Conservation (phyloP, 495 filamentous ascomycete species). For the Neurospora sp. region DNA sequence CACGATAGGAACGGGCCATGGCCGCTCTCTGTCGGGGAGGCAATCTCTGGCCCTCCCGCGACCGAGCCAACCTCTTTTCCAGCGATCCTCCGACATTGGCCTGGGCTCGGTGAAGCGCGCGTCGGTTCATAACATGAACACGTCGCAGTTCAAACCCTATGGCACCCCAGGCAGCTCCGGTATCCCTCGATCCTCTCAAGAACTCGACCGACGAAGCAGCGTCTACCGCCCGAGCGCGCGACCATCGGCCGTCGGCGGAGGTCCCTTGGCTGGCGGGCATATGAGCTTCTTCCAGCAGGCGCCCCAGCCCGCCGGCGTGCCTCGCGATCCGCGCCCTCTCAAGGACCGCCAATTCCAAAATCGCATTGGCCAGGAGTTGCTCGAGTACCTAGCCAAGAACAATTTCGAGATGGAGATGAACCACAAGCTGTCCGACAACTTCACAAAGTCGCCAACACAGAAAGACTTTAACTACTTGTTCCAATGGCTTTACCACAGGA, state of each 20-base stretch:
- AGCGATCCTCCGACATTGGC: slow-evolving; percentile 71
- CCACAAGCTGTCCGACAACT: slow-evolving; percentile 75
- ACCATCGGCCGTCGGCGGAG: slow-evolving; percentile 42
- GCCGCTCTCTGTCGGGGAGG: slow-evolving; percentile 68
- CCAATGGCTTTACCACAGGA: slow-evolving; percentile 91
- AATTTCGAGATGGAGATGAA: slow-evolving; percentile 98
- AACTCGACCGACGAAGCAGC: slow-evolving; percentile 66
- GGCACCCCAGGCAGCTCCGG: slow-evolving; percentile 29
- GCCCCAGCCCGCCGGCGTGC: slow-evolving; percentile 65
- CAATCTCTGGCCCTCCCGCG: slow-evolving; percentile 74
- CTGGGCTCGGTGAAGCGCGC: slow-evolving; percentile 80
- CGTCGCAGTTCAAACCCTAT: slow-evolving; percentile 51
- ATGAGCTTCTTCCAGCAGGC: slow-evolving; percentile 90
- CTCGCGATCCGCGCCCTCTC: slow-evolving; percentile 80
- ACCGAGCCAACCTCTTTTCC: slow-evolving; percentile 75
- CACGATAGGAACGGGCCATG: slow-evolving; percentile 47
- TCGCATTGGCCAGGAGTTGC: slow-evolving; percentile 75
- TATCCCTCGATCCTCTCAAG: slow-evolving; percentile 27
- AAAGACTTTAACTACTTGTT: slow-evolving; percentile 97
- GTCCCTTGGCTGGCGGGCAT: slow-evolving; percentile 38
- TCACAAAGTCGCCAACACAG: slow-evolving; percentile 85
- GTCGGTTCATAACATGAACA: slow-evolving; percentile 58
- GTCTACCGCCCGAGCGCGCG: slow-evolving; percentile 58
- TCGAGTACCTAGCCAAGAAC: slow-evolving; percentile 82
- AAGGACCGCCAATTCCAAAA: slow-evolving; percentile 69